These are phyloP conservation scores for Aegilops longissima DNA, from an alignment of 176 grass and related monocot genomes.

Conservation along the genomic window DNA sequence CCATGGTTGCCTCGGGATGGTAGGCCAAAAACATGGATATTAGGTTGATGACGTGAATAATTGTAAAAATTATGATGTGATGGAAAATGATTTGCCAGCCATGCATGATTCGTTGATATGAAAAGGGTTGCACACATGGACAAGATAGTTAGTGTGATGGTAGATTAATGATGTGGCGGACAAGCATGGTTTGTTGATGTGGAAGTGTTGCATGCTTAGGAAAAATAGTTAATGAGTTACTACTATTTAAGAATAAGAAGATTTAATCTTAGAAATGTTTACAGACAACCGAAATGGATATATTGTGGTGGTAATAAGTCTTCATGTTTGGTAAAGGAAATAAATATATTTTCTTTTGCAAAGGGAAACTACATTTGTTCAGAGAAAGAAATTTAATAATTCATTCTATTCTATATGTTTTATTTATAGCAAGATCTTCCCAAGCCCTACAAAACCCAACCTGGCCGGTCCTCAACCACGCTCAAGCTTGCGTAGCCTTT, in stretches of 20 bases:
- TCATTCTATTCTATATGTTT: neutral
- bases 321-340: neutral
- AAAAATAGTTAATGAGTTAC: no score
- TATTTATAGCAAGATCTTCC: neutral
- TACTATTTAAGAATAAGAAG: neutral
- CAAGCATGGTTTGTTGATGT: neutral
- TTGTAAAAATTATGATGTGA: no score
- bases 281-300: neutral
- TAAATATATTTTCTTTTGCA: neutral
- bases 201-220: neutral
- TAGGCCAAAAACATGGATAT: no score
- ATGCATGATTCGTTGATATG: no score
- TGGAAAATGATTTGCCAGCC: no score
- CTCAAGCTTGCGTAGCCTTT: neutral
- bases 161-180: no score
- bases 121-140: no score
- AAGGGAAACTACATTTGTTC: neutral
- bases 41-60: no score
- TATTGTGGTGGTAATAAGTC: neutral
- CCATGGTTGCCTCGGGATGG: no score
- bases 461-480: neutral
- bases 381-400: neutral
- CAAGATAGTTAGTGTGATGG: no score
- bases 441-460: neutral
- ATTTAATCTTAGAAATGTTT: neutral